Conservation (phyloP, 2,329 filamentous ascomycete genomes). For the Penicillium thymicola region DNA sequence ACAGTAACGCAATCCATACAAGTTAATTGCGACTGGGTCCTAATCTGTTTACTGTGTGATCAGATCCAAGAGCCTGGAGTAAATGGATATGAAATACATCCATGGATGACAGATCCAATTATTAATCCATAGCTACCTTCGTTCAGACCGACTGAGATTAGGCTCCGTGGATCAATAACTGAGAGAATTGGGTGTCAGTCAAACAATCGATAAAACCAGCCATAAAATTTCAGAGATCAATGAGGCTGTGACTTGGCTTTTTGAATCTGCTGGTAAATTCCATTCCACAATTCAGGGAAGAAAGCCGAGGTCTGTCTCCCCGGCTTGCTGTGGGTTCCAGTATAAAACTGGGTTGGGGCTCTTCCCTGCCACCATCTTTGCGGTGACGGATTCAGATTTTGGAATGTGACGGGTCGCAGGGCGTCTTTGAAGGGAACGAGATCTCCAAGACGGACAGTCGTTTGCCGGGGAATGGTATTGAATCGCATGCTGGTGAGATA, state of each 20-base stretch:
- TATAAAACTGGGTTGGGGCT: conserved; percentile 40
- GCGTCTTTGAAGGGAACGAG: conserved; percentile 35
- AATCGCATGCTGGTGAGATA: conserved; percentile 47
- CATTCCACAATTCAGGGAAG: conserved; percentile 44
- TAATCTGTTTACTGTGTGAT: neutral
- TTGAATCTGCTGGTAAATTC: conserved; percentile 42
- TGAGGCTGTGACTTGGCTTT: conserved; percentile 9
- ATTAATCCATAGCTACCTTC: neutral
- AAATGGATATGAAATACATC: neutral
- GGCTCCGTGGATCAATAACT: neutral
- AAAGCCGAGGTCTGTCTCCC: conserved; percentile 38
- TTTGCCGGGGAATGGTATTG: conserved; percentile 42
- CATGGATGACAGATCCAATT: too few species aligned
- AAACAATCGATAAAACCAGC: too few species aligned
- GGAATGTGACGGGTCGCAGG: conserved; percentile 42
- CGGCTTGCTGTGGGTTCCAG: conserved; percentile 36
- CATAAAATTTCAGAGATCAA: neutral
- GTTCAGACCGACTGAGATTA: too few species aligned
- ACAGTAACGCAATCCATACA: neutral
- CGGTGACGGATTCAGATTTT: conserved; percentile 35
- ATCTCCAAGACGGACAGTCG: conserved; percentile 44
- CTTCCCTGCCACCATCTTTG: conserved; percentile 39
- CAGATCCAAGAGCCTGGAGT: neutral
- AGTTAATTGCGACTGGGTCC: neutral
- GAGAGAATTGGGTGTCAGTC: neutral